Conservation (phyloP, 108 stramenopile species). For the Discostella stelligeroides region DNA sequence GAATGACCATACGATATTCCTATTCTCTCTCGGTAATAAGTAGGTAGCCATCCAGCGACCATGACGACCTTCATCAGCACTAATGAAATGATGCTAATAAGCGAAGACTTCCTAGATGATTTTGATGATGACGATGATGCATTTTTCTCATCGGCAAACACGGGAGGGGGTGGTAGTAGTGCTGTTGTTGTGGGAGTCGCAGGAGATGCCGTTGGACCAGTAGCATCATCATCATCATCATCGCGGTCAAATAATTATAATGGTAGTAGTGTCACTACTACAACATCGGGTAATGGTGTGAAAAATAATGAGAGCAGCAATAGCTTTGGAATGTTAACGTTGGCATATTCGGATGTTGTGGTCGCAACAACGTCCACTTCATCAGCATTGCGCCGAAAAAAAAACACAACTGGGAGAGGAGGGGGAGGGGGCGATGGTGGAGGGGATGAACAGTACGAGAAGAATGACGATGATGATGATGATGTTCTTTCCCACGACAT, state of each 20-base stretch:
- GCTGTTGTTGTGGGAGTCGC: too few relatives aligned
- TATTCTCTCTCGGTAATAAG: too few relatives aligned
- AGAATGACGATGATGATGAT: background rate
- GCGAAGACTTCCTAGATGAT: constrained; percentile 37
- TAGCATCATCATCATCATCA: background rate
- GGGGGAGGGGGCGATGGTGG: too few relatives aligned
- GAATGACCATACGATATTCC: too few relatives aligned
- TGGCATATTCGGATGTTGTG: constrained; percentile 13
- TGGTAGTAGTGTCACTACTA: background rate
- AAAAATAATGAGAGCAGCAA: too few relatives aligned
- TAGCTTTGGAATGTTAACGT: constrained; percentile 40
- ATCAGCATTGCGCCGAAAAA: background rate
- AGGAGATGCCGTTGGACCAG: background rate
- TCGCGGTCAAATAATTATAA: too few relatives aligned
- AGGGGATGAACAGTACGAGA: background rate
- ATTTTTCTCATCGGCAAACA: constrained; percentile 43
- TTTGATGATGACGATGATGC: constrained; percentile 53
- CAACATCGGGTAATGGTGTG: too few relatives aligned
- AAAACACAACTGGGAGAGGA: too few relatives aligned
- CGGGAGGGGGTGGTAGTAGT: too few relatives aligned
- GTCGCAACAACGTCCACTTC: background rate
- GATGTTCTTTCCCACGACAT: constrained; percentile 13
- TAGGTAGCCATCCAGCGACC: too few relatives aligned
- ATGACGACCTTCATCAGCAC: background rate
- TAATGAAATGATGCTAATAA: background rate